Percentiles rank a stretch among this genome's conserved stretches.
Evolutionary conservation across 2,329 filamentous ascomycete species (phyloP).

Genomic region (Ophiocordyceps robertsii): DNA sequence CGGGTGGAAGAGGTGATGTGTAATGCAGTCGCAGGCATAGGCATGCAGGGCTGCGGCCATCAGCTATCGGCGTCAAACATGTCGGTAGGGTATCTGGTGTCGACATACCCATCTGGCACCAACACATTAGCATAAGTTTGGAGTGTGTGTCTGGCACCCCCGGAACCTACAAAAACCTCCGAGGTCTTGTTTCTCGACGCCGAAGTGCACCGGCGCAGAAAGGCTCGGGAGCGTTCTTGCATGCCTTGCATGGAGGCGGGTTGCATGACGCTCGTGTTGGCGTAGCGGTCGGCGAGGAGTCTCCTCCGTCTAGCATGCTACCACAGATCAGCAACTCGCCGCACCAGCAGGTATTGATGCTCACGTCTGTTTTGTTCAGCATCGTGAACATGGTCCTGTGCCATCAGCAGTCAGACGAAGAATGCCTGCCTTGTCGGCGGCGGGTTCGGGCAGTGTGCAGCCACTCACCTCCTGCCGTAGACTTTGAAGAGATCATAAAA

Average conservation of each 20-base stretch:
- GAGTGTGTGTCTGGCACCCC: background rate
- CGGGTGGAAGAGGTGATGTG: conserved; percentile 56
- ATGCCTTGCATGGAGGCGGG: conserved; percentile 42
- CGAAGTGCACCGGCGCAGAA: conserved; percentile 37
- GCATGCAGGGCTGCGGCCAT: conserved; percentile 36
- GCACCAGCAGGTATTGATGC: conserved; percentile 6
- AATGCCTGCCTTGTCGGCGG: no score
- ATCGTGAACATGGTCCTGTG: conserved; percentile 46
- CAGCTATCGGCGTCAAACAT: conserved; percentile 3
- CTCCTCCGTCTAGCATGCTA: conserved; percentile 51
- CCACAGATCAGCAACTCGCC: background rate
- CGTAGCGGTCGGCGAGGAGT: conserved; percentile 52
- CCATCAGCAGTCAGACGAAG: background rate
- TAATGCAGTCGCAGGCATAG: conserved; percentile 56
- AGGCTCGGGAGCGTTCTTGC: conserved; percentile 38
- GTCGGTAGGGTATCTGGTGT: background rate
- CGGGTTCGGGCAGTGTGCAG: background rate
- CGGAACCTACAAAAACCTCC: conserved; percentile 44
- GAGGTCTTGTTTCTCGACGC: conserved; percentile 27
- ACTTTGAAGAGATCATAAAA: conserved; percentile 50
- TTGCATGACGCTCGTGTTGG: conserved; percentile 53
- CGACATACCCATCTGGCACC: conserved; percentile 15
- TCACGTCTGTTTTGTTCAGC: conserved; percentile 37
- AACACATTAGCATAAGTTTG: conserved; percentile 4
- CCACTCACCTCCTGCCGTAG: conserved; percentile 37